These are phyloP conservation scores for Talaromyces atroroseus DNA, from an alignment of 2,329 filamentous ascomycete species.

Conservation along the genomic window DNA sequence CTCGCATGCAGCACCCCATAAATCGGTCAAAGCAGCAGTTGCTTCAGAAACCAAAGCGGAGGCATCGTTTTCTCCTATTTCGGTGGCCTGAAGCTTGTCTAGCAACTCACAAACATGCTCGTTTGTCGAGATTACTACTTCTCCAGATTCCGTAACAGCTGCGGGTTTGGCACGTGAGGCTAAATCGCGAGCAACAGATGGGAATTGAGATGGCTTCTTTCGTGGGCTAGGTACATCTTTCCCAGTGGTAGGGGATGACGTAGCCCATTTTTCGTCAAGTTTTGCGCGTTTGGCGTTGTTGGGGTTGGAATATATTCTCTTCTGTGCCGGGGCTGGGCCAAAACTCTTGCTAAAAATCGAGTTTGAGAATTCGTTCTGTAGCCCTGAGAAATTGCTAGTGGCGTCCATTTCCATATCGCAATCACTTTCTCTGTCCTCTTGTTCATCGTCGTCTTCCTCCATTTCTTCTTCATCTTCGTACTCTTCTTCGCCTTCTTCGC, in stretches of 20 bases:
- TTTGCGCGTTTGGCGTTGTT: conserved; percentile 38
- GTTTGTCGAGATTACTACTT: conserved; percentile 71
- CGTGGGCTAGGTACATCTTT: conserved; percentile 33
- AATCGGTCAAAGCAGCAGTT: conserved; percentile 29
- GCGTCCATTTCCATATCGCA: conserved; percentile 25
- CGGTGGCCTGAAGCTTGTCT: conserved; percentile 34
- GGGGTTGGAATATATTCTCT: conserved; percentile 40
- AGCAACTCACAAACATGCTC: conserved; percentile 62
- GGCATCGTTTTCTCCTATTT: conserved; percentile 28
- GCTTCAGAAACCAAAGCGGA: conserved; percentile 29
- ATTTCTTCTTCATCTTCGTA: conserved; percentile 2
- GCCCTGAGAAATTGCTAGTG: conserved; percentile 11
- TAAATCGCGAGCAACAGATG: conserved; percentile 66
- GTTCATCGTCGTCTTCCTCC: conserved; percentile 4
- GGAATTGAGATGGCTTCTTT: conserved; percentile 58
- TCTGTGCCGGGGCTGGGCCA: conserved; percentile 17
- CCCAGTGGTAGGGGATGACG: conserved; percentile 27
- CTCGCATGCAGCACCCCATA: conserved; percentile 28
- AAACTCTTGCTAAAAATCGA: conserved; percentile 25
- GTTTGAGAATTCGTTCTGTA: conserved; percentile 27
- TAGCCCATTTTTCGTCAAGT: conserved; percentile 35
- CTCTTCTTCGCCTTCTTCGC: conserved; percentile 35
- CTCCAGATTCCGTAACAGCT: conserved; percentile 61
- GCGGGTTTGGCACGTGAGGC: conserved; percentile 54
- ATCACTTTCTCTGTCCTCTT: conserved; percentile 33